Conservation (phyloP, 1,284 basidiomycete genomes). For the Sanghuangporus sanghuang region DNA sequence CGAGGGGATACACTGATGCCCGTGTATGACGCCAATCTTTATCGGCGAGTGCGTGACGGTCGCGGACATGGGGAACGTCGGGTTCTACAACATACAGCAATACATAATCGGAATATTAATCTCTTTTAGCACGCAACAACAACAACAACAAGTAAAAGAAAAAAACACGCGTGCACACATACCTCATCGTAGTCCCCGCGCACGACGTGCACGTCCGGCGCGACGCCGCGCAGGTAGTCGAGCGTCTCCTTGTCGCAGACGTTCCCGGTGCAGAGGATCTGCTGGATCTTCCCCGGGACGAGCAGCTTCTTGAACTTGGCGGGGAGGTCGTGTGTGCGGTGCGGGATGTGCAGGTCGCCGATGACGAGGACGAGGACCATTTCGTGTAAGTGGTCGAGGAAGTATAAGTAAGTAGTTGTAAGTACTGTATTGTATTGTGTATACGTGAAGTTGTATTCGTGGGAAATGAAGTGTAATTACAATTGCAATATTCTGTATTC, state of each 20-base stretch:
- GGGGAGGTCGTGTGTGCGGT: constrained; percentile 85
- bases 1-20: constrained; percentile 90
- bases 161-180: constrained; percentile 19
- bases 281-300: constrained; percentile 95
- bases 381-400: neutral
- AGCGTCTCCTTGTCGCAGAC: constrained; percentile 97
- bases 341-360: constrained; percentile 92
- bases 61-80: constrained; percentile 76
- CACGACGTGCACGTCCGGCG: constrained; percentile 91
- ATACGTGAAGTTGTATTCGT: neutral
- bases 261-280: constrained; percentile 97
- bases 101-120: too few species aligned
- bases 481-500: neutral
- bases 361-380: constrained; percentile 91
- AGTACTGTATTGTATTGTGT: neutral
- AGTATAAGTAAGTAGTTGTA: neutral
- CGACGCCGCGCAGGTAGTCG: constrained; percentile 95
- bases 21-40: constrained; percentile 90
- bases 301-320: constrained; percentile 96
- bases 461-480: neutral
- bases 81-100: constrained; percentile 45
- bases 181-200: constrained; percentile 96
- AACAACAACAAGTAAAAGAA: neutral
- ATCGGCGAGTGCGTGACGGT: constrained; percentile 86
- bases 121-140: neutral